Base-by-base conservation (phyloP, 768 basidiomycete species). In the Mycena venus region DNA sequence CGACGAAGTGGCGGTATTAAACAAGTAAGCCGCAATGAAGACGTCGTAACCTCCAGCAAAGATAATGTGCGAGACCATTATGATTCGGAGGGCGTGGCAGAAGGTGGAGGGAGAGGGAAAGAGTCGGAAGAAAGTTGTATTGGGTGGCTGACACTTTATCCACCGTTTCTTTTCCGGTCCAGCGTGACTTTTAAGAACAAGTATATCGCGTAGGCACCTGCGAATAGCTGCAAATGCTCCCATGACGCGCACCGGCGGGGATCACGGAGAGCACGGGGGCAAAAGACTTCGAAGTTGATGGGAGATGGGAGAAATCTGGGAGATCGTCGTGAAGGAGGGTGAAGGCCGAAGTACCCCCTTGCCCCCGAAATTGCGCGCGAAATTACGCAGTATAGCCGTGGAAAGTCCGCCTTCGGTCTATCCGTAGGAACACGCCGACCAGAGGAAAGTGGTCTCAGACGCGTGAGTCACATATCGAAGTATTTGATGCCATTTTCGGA, bases 21-120 rank as follows among this genome's bases (percentile, higher is more conserved):
- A 94, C 40, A 90, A 78, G 80, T 93, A 93, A 0, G 91, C 88
- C 2, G 90, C 90, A 66, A 94, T 85, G 76, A 91, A 92, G 71
- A 89, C 82, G 58, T 86, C 85, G 78, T 90, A 93, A 19, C 92
- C 92, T 38, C 93, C 92, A 34, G 93, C 93, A 40, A 94, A 86
- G 73, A 94, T 91, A 5, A 86, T 92, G 78, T 92, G 90, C 67
- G 90, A 87, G 76, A 93, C 92, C 93, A 93, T 94, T 53, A 25
- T 47, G 70, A 40, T 44, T 64, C 25, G 38, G 47, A 19, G 53
- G 15, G 32, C 32, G 42, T 49, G 9, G 34, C 62, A 36, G 17
- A 14, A 10, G 49, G 21, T 14, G 25, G 42, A 27, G 69, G 32
- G 21, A 47, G 51, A 29, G 55, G 32, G 23, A 9, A 34, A 27